Evolutionary conservation across 257 asterid species (phyloP), one percentile per base, ranked within the genome.

Genomic region (Ballota nigra): DNA sequence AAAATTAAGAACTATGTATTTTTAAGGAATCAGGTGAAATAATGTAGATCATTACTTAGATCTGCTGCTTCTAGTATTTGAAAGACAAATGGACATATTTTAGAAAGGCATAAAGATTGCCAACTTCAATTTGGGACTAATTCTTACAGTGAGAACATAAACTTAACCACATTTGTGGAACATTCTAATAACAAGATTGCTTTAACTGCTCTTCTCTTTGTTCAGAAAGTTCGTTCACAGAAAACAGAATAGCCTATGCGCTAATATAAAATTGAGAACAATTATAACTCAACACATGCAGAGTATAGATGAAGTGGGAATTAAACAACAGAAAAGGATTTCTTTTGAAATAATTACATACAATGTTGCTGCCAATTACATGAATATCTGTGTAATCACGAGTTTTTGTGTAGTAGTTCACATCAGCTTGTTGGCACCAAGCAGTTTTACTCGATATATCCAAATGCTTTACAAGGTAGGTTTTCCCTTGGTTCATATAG

Each of bases 401-500:
- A 55, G 87, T 82, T 85, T 89, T 87, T 33, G 98, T 94, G 77
- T 89, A 94, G 85, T 94, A 94, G 49, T 91, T 83, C 80, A 94
- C 36, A 85, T 86, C 94, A 40, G 96, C 97, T 79, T 31, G 88
- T 70, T 87, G 92, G 89, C 98, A 94, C 95, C 89, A 87, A 83
- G 96, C 98, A 83, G 86, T 79, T 89, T 88, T 94, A 79, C 84
- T 77, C 29, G 88, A 80, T 73, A 91, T 82, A 83, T 94, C 97
- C 80, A 94, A 77, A 69, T 84, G 84, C 73, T 87, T 87, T 72
- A 94, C 96, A 59, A 94, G 95, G 83, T 85, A 91, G 10, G 85
- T 86, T 73, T 87, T 89, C 78, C 97, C 98, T 80, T 94, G 98
- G 78, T 94, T 91, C 97, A 94, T 79, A 76, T 94, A 94, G 49